Evolutionary conservation across 2,329 filamentous ascomycete genomes (phyloP), one percentile per base, ranked within the genome.

Genomic region (Graphiopsis chlorocephala): DNA sequence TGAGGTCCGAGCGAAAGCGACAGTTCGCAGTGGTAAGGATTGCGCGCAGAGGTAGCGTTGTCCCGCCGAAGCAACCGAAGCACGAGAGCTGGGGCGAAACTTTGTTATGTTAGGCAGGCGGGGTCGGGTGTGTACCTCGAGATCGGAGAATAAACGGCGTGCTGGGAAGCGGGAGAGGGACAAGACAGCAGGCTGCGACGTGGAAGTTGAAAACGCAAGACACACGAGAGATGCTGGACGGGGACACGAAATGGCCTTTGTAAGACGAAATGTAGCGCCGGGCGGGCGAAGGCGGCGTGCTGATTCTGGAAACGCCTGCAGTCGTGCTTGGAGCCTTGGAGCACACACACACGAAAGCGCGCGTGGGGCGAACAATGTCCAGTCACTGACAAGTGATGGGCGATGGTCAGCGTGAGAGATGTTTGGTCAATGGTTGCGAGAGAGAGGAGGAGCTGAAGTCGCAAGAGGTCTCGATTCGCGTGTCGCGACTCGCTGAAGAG

Each of bases 121-220:
- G 42, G 60, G 60, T 62, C 33, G 58, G 67, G 66, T 65, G 66
- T 64, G 59, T 59, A 67, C 61, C 60, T 66, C 56, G 56, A 60
- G 57, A 26, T 67, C 67, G 70, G 69, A 71, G 68, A 68, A 72
- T 70, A 66, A 66, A 70, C 66, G 65, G 55, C 58, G 52, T 26
- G 60, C 50, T 65, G 67, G 65, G 61, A 65, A 65, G 33, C 64
- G 42, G 60, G 47, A 14, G 50, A 31, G 15, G 61, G 42, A 60
- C 53, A 64, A 45, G 42, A 38, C 26, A 52, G 45, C 42, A 33
- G 45, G 35, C 48, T 35, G 48, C 60, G 60, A 62, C 58, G 47
- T 56, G 53, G 29, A 31, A 25, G 59, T 33, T 47, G 59, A 28
- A 31, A 48, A 53, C 59, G 47, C 59, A 47, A 53, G 50, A 17